A percentile compares a stretch with the other conserved stretches of the same genome.
These are phyloP conservation scores for Eimeria sp. DNA, from an alignment of 169 alveolate species.

Conservation along the genomic window DNA sequence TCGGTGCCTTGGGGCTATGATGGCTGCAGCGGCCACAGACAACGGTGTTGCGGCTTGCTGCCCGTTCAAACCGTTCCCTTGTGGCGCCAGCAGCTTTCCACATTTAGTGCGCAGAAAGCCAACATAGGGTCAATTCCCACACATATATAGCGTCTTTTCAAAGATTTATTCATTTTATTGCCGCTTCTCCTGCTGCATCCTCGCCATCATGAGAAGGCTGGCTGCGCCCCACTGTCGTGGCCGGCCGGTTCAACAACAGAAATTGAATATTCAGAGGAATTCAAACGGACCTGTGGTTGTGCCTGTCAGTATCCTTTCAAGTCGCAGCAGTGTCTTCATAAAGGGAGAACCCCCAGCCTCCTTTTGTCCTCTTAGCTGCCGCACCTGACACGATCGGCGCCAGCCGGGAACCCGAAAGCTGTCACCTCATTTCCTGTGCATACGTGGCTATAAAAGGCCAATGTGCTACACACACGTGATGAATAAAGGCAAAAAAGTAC, in stretches of 20 bases:
- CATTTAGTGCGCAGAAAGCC: slow-evolving; percentile 24
- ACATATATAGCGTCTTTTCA: not conserved
- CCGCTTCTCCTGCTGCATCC: not conserved
- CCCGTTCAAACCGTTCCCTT: slow-evolving; percentile 60
- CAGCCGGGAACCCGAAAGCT: not conserved
- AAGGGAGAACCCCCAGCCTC: not conserved
- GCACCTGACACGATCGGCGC: slow-evolving; percentile 30
- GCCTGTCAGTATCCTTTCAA: not conserved
- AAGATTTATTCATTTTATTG: slow-evolving; percentile 3
- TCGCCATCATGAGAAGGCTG: slow-evolving; percentile 28
- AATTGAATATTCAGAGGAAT: not conserved
- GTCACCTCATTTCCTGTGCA: not conserved
- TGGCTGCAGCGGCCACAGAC: slow-evolving; percentile 68
- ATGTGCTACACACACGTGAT: not conserved
- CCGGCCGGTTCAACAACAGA: slow-evolving; percentile 14
- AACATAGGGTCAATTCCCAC: not conserved
- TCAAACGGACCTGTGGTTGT: not conserved
- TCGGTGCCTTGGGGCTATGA: slow-evolving; percentile 56
- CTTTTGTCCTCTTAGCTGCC: not conserved
- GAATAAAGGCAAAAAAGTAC: not conserved
- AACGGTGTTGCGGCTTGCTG: slow-evolving; percentile 47
- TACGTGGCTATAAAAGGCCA: not conserved
- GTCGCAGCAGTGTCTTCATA: not conserved
- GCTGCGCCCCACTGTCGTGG: slow-evolving; percentile 56
- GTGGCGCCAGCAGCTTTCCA: not conserved